Evolutionary conservation across 1,284 basidiomycete genomes (phyloP).

Genomic region (Sphagnurus paluster): DNA sequence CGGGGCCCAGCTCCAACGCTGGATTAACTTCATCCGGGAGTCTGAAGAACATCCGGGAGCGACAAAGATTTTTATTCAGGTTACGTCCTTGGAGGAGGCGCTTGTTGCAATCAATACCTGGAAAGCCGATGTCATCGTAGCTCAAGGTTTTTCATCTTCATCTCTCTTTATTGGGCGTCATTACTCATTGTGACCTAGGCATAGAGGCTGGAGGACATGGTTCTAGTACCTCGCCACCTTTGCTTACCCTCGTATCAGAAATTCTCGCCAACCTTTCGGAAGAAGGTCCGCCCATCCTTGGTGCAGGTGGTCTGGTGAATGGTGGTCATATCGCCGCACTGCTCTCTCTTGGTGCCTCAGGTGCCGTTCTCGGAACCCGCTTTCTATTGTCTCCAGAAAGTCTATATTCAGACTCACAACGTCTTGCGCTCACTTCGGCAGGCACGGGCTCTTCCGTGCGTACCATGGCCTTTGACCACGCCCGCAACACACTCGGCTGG

Average conservation of each 20-base stretch:
- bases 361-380: conserved; percentile 70
- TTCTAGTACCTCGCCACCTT: conserved; percentile 49
- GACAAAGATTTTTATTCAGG: conserved; percentile 63
- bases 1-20: conserved; percentile 55
- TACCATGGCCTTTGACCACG: conserved; percentile 66
- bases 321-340: conserved; percentile 65
- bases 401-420: conserved; percentile 56
- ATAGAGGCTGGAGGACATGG: conserved; percentile 79
- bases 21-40: conserved; percentile 60
- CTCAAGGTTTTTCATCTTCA: conserved; percentile 57
- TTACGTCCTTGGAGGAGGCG: conserved; percentile 60
- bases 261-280: conserved; percentile 46
- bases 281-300: conserved; percentile 55
- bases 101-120: conserved; percentile 55
- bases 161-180: conserved; percentile 6
- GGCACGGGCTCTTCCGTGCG: conserved; percentile 51
- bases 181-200: conserved; percentile 40
- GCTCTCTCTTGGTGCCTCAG: conserved; percentile 64
- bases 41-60: conserved; percentile 42
- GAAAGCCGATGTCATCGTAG: conserved; percentile 72
- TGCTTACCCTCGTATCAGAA: conserved; percentile 58
- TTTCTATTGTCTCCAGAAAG: conserved; percentile 70
- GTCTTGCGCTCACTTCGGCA: conserved; percentile 55
- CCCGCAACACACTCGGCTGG: conserved; percentile 62
- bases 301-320: conserved; percentile 58